Evolutionary conservation across 176 grass and related monocot genomes (phyloP), one percentile per base, ranked within the genome.

Genomic region (Poa pratensis): DNA sequence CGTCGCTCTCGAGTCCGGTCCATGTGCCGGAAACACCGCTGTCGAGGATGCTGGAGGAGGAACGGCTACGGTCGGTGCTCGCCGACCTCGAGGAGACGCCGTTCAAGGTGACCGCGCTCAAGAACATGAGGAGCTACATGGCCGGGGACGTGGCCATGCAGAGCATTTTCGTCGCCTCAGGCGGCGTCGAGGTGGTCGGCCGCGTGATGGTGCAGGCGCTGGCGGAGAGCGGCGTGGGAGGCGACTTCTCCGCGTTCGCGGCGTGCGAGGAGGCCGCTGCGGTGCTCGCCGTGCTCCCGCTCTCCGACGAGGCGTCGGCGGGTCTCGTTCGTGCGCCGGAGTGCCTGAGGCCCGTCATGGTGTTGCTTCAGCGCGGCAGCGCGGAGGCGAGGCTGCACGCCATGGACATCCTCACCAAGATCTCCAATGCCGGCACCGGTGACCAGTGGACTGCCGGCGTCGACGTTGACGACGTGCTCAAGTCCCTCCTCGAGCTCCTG

Each of bases 401-500:
- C 53, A 91, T 97, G 84, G 67, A 77, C 42, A 88, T 94, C 77
- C 76, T 97, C n/a, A 71, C 62, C 53, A 94, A 94, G 80, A 66
- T 94, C 39, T 84, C 90, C 27, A 83, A 30, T n/a, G 64, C 86
- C 15, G 59, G 88, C 67, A 22, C 62, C 62, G 70, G 82, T 11
- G 73, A 85, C 57, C 70, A 48, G 23, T 97, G 94, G 94, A 80
- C 69, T 34, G 66, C 63, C 15, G 83, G 57, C 20, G 39, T 71
- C 32, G 76, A 91, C 67, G 80, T 85, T 0, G 89, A 68, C 5
- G 92, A 89, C 42, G 60, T 94, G 74, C 48, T 97, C 75, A 92
- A 89, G 83, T 89, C 92, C 14, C 62, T 97, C 78, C 77, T 97
- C n/a, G 95, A 97, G 82, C 87, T 97, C 58, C 88, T 97, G 7